phyloP scores from a whole-genome alignment of 371 early-diverging fungal genomes.

The Capniomyces stellatus region DNA sequence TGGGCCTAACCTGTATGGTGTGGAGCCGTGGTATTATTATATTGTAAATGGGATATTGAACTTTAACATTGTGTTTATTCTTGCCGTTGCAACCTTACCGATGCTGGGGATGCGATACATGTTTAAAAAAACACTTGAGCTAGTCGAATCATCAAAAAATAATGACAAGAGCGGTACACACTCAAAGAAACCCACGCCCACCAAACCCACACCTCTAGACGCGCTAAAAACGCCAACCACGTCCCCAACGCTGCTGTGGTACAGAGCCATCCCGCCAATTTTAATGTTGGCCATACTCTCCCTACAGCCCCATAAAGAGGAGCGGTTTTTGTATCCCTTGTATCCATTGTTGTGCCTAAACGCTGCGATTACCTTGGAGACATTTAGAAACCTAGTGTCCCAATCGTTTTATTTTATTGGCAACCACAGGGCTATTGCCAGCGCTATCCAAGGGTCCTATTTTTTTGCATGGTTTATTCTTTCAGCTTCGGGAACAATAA shows the following conservation, averaged over 20 bases:
- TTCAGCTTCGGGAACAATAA: constrained; percentile 12
- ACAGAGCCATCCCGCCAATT: constrained; percentile 48
- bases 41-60: constrained; percentile 72
- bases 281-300: constrained; percentile 62
- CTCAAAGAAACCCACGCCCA: background rate
- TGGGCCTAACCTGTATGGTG: constrained; percentile 77
- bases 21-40: constrained; percentile 87
- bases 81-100: constrained; percentile 44
- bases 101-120: constrained; percentile 24
- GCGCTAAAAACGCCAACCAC: background rate
- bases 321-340: constrained; percentile 81
- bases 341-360: constrained; percentile 74
- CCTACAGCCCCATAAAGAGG: constrained; percentile 88
- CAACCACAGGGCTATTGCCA: constrained; percentile 17
- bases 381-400: constrained; percentile 22
- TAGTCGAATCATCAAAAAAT: background rate
- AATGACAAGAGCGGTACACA: background rate
- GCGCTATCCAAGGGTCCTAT: constrained; percentile 15
- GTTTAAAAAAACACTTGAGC: constrained; percentile 14
- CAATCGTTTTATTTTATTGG: constrained; percentile 5
- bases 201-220: background rate
- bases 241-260: constrained; percentile 28
- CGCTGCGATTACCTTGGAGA: constrained; percentile 46
- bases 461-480: constrained; percentile 19
- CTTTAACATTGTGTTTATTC: constrained; percentile 58